These are phyloP conservation scores for Nyssa sinensis DNA, from an alignment of 148 eudicot species.

Conservation along the genomic window DNA sequence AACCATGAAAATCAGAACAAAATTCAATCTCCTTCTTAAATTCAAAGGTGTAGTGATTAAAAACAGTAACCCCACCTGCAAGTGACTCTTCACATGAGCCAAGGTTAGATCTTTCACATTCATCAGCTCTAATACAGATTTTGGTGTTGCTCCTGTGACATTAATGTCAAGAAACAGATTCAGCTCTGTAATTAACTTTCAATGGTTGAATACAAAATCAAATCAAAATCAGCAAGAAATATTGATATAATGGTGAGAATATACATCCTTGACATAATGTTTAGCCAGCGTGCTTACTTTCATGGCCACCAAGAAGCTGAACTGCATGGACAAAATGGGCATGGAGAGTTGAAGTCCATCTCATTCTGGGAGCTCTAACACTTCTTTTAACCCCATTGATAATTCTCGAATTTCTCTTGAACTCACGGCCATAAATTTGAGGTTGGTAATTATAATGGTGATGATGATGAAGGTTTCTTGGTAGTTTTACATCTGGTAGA, in stretches of 20 bases:
- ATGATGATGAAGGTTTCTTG: constrained; percentile 9
- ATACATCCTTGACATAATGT: neutral
- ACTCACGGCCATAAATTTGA: constrained; percentile 45
- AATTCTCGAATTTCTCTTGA: constrained; percentile 60
- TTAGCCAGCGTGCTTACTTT: constrained; percentile 62
- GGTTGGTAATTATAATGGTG: constrained; percentile 27
- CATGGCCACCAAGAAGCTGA: constrained; percentile 97
- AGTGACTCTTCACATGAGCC: constrained; percentile 96
- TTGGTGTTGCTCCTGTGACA: constrained; percentile 87
- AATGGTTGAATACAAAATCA: neutral
- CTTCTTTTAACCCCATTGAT: constrained; percentile 47
- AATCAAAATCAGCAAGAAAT: too few relatives aligned
- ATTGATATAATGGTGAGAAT: neutral
- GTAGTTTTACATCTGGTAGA: constrained; percentile 1
- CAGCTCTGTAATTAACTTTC: too few relatives aligned
- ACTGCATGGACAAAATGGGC: constrained; percentile 96
- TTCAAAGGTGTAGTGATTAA: constrained; percentile 12
- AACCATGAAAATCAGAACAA: constrained; percentile 10
- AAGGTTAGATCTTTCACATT: constrained; percentile 96
- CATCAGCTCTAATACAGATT: constrained; percentile 94
- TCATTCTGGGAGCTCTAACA: constrained; percentile 88
- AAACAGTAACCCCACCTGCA: constrained; percentile 59
- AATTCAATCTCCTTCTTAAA: neutral
- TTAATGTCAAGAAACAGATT: neutral
- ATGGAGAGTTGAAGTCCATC: constrained; percentile 98